phyloP scores from a whole-genome alignment of 495 filamentous ascomycete species.

The Penicillium cinerascens region DNA sequence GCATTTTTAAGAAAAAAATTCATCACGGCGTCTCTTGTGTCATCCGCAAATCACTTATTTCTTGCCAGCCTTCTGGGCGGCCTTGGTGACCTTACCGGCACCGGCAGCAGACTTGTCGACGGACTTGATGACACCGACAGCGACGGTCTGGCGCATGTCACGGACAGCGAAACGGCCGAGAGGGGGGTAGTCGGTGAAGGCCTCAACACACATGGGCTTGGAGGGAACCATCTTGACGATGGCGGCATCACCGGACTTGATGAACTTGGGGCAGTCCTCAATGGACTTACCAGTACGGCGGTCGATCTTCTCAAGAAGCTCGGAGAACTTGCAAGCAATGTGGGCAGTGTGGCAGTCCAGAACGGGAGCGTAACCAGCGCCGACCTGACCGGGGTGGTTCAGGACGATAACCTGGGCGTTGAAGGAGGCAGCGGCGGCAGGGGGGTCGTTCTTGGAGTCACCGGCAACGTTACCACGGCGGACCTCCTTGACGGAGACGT shows the following conservation, averaged over 20 bases:
- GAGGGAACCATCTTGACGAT: slow-evolving; percentile 99
- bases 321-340: slow-evolving; percentile 99
- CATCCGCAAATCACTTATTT: slow-evolving; percentile 52
- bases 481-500: slow-evolving; percentile 99
- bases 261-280: slow-evolving; percentile 90
- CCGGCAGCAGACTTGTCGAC: slow-evolving; percentile 71
- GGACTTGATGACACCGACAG: slow-evolving; percentile 93
- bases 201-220: slow-evolving; percentile 99
- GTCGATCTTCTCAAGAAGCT: slow-evolving; percentile 99
- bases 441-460: slow-evolving; percentile 99
- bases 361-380: slow-evolving; percentile 97
- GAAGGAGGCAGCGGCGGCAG: slow-evolving; percentile 84
- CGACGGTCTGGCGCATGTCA: slow-evolving; percentile 87
- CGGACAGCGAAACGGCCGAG: slow-evolving; percentile 98
- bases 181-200: slow-evolving; percentile 99
- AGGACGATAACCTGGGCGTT: slow-evolving; percentile 99
- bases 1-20: slow-evolving; percentile 31
- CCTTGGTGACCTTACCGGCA: slow-evolving; percentile 74
- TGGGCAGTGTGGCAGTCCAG: slow-evolving; percentile 99
- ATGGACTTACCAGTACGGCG: slow-evolving; percentile 99
- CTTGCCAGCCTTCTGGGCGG: slow-evolving; percentile 64
- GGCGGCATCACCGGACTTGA: slow-evolving; percentile 99
- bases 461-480: slow-evolving; percentile 99
- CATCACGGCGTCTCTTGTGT: slow-evolving; percentile 31
- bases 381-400: slow-evolving; percentile 99